Conservation (phyloP, 257 asterid genomes). For the Galeopsis tetrahit region DNA sequence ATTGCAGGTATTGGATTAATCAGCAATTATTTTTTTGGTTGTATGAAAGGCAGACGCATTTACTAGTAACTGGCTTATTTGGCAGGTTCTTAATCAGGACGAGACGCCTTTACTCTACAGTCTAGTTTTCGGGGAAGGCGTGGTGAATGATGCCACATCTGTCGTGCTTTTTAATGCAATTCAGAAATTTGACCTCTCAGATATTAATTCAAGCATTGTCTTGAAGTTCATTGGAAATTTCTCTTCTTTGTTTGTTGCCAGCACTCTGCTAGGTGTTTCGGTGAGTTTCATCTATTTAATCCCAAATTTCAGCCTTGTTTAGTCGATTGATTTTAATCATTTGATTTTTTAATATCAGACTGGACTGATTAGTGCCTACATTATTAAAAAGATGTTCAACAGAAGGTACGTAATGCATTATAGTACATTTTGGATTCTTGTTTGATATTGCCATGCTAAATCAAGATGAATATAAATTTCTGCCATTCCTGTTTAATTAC, state of each 20-base stretch:
- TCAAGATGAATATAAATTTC: neutral
- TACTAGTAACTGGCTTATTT: slow-evolving; percentile 19
- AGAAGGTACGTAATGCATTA: slow-evolving; percentile 54
- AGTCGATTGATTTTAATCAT: slow-evolving; percentile 20
- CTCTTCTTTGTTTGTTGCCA: slow-evolving; percentile 52
- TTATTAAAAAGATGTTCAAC: slow-evolving; percentile 51
- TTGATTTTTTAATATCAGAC: slow-evolving; percentile 43
- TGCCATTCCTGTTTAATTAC: neutral
- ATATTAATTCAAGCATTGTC: slow-evolving; percentile 39
- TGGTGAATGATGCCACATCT: slow-evolving; percentile 85
- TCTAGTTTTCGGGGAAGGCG: slow-evolving; percentile 84
- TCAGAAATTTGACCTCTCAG: slow-evolving; percentile 69
- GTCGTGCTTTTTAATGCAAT: slow-evolving; percentile 82
- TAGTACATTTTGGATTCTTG: neutral
- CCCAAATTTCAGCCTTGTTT: slow-evolving; percentile 1
- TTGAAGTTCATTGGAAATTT: slow-evolving; percentile 56
- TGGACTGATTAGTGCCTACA: slow-evolving; percentile 75
- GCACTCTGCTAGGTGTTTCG: slow-evolving; percentile 73
- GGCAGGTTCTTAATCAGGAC: slow-evolving; percentile 79
- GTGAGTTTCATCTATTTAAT: slow-evolving; percentile 44
- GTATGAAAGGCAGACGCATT: neutral
- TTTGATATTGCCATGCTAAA: neutral
- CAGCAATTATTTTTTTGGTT: slow-evolving; percentile 16
- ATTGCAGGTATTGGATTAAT: slow-evolving; percentile 54
- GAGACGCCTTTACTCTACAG: slow-evolving; percentile 76